Evolutionary conservation across 305 asterid genomes (phyloP).

Genomic region (Solanum hybrid): DNA sequence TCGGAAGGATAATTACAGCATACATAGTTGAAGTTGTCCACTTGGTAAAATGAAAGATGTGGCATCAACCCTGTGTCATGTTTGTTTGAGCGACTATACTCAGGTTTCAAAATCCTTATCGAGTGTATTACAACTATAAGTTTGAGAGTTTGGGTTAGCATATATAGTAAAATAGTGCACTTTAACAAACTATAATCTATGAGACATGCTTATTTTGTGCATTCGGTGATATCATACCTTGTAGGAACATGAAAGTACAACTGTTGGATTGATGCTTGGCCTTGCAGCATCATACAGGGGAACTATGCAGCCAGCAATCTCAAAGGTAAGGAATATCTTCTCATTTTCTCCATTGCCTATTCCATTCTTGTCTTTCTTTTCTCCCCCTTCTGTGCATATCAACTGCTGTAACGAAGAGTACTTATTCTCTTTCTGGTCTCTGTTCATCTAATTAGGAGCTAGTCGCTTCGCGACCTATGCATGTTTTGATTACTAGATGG

Average conservation of each 20-base stretch:
- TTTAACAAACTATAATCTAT: background rate
- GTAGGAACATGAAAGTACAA: conserved; percentile 92
- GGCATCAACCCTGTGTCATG: background rate
- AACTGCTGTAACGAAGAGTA: background rate
- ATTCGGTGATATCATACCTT: background rate
- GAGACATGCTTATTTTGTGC: background rate
- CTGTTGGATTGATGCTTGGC: conserved; percentile 96
- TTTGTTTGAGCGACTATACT: background rate
- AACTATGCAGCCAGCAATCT: conserved; percentile 90
- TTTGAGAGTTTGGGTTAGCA: background rate
- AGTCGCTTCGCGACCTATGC: background rate
- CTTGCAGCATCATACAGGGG: conserved; percentile 97
- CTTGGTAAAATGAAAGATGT: background rate
- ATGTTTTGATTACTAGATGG: background rate
- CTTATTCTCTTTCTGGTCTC: background rate
- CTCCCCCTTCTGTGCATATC: background rate
- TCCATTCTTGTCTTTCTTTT: conserved; percentile 11
- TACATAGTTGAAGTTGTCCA: background rate
- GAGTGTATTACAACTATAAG: background rate
- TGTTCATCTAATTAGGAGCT: background rate
- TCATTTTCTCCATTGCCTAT: conserved; percentile 10
- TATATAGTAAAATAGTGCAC: background rate
- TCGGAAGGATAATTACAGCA: background rate
- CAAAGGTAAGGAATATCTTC: conserved; percentile 51
- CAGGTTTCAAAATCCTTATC: background rate